Evolutionary conservation across 2,329 filamentous ascomycete species (phyloP).

Genomic region (Fusarium brachygibbosum): DNA sequence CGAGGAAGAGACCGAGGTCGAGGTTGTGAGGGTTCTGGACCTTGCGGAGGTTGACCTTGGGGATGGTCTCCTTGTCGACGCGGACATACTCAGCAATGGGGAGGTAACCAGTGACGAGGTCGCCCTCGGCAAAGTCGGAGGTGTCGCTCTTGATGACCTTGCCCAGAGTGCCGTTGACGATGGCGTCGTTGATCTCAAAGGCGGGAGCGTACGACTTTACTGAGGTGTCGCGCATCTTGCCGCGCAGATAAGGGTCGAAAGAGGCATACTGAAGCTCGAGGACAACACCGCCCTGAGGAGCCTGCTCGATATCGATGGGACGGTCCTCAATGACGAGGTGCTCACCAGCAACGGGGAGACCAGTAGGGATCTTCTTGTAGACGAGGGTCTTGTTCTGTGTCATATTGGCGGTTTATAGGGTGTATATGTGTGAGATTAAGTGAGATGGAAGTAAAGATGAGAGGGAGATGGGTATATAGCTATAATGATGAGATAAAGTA

Average conservation of each 20-base stretch:
- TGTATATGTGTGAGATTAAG: background rate
- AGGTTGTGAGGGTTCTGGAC: slow-evolving; percentile 78
- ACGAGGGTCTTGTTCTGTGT: slow-evolving; percentile 78
- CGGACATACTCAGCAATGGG: slow-evolving; percentile 77
- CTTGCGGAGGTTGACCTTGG: slow-evolving; percentile 58
- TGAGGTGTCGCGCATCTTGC: slow-evolving; percentile 76
- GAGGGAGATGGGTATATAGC: slow-evolving; percentile 1
- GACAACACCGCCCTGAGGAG: slow-evolving; percentile 74
- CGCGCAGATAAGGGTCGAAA: slow-evolving; percentile 88
- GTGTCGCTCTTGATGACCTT: slow-evolving; percentile 79
- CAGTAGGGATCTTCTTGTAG: slow-evolving; percentile 77
- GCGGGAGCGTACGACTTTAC: slow-evolving; percentile 69
- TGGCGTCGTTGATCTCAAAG: slow-evolving; percentile 72
- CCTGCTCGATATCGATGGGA: slow-evolving; percentile 72
- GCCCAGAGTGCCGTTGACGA: slow-evolving; percentile 74
- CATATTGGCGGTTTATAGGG: slow-evolving; percentile 48
- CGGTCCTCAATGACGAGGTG: slow-evolving; percentile 76
- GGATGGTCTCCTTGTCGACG: slow-evolving; percentile 60
- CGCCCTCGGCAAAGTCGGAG: slow-evolving; percentile 73
- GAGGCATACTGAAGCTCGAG: slow-evolving; percentile 80
- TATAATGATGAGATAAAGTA: background rate
- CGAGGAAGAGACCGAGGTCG: slow-evolving; percentile 77
- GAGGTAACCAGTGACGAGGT: slow-evolving; percentile 71
- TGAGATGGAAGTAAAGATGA: background rate
- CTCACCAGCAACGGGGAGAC: slow-evolving; percentile 76